Base-by-base conservation (phyloP, 208 protist genomes). In the Plasmodiophora brassicae region DNA sequence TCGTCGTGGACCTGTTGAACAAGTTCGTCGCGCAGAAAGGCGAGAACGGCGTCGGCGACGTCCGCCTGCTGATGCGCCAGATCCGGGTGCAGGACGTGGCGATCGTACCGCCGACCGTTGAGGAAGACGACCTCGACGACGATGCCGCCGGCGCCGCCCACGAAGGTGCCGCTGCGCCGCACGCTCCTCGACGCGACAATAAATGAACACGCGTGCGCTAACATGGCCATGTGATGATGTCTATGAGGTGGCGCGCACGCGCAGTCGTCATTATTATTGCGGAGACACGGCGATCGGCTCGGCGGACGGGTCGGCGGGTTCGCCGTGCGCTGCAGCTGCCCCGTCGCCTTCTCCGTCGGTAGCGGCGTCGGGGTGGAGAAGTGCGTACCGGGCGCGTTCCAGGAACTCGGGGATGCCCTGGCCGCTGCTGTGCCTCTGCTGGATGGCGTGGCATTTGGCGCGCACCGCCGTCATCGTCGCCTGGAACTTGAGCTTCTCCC, bases 401-500 rank as follows among this genome's bases (percentile, higher is more conserved):
- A 78, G n/a, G n/a, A 44, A 78, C 20, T 78, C 65, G 20, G 14
- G 5, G n/a, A 78, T 78, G 20, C 65, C 65, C 41, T 78, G 32
- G 20, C 65, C 65, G n/a, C n/a, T 78, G 10, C 41, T 38, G n/a
- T 78, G n/a, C 14, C 65, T 38, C 41, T 78, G 32, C 41, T 78
- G 65, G 41, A 78, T 78, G n/a, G 65, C 32, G 14, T 78, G 5
- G n/a, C n/a, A 78, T 78, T 78, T 78, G 5, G 65, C 5, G 32
- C 65, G 5, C 10, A 78, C n/a, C 65, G 65, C n/a, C 5, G 65
- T 78, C 65, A 78, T 78, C n/a, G 41, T 5, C 20, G 10, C n/a
- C 65, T 78, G 65, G 41, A 44, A 32, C n/a, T 78, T 78, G 14
- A 78, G 65, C 41, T 78, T 78, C n/a, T 78, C 65, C n/a, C n/a